Evolutionary conservation across 192 early-diverging fungal genomes (phyloP), one percentile per base, ranked within the genome.

Genomic region (Irineochytrium annulatum): DNA sequence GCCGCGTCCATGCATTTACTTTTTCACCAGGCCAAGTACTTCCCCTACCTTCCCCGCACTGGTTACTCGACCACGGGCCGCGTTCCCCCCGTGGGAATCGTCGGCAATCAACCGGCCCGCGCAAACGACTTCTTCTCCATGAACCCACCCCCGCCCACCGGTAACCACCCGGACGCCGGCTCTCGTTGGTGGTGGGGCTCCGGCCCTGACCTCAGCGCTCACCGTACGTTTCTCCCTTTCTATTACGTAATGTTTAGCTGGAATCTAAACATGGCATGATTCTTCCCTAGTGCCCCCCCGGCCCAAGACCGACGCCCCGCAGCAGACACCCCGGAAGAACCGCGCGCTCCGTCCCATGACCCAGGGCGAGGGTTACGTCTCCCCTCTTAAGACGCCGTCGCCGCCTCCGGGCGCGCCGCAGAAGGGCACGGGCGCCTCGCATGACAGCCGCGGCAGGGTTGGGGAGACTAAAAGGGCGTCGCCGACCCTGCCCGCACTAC

Each of bases 11-110:
- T n/a, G n/a, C n/a, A n/a, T n/a, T n/a, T n/a, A n/a, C n/a, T n/a
- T n/a, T n/a, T n/a, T n/a, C n/a, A n/a, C n/a, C n/a, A n/a, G n/a
- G 69, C 73, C 6, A 73, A 71, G 55, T 77, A 77, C 66, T 77
- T 77, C 57, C 75, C 75, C 2, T 73, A 71, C 37, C 59, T 77
- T 1, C 71, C 75, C 5, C 63, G 75, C 1, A 74, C 71, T 2
- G 52, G 48, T 3, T 63, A 57, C 31, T 58, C 60, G 17, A 55
- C 64, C 8, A 61, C 75, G 3, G 71, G 68, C 20, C 63, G 71
- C 24, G 56, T 34, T 4, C 60, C 71, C 4, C 72, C 71, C 4
- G 33, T 63, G 33, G 71, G 71, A 8, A 62, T 62, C 54, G 67
- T 71, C 35, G 72, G 72, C 37, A 74, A 74, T 41, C 48, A 72